Conservation (phyloP, 2,329 filamentous ascomycete genomes). For the Trichophyton schoenleinii region DNA sequence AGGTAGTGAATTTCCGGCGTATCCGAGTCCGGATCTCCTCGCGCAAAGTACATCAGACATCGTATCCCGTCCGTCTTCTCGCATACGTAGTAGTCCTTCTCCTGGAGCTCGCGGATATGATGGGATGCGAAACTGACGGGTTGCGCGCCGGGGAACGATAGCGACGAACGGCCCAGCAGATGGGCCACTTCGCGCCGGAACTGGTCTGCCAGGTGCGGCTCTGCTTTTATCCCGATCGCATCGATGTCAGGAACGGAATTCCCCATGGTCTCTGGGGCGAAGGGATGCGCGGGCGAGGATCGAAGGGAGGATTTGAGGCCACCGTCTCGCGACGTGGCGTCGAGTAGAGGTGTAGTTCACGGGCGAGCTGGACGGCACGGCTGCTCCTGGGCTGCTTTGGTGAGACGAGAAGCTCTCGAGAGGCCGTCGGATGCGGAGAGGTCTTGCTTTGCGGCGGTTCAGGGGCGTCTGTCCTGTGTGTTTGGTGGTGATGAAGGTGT, state of each 20-base stretch:
- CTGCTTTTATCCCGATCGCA: constrained; percentile 48
- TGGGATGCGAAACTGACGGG: constrained; percentile 79
- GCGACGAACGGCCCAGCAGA: constrained; percentile 53
- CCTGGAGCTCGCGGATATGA: constrained; percentile 71
- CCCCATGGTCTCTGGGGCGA: constrained; percentile 20
- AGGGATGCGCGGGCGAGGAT: neutral
- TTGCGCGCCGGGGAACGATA: constrained; percentile 76
- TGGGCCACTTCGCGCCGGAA: constrained; percentile 63
- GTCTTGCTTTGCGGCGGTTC: neutral
- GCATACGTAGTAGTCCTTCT: constrained; percentile 88
- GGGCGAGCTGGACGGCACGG: neutral
- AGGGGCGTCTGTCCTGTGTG: neutral
- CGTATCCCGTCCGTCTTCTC: constrained; percentile 96
- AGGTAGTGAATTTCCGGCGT: constrained; percentile 69
- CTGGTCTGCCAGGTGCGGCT: constrained; percentile 44
- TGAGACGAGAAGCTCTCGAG: neutral
- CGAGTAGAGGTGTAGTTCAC: neutral
- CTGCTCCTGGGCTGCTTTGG: neutral
- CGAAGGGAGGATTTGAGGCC: neutral
- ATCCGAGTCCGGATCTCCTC: constrained; percentile 39
- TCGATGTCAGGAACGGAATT: constrained; percentile 32
- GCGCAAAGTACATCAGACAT: constrained; percentile 81
- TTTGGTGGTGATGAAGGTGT: neutral
- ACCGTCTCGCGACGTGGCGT: constrained; percentile 2
- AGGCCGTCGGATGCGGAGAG: neutral